These are phyloP conservation scores for Emmonsiellopsis sp. DNA, from an alignment of 2,329 filamentous ascomycete genomes.

Conservation along the genomic window DNA sequence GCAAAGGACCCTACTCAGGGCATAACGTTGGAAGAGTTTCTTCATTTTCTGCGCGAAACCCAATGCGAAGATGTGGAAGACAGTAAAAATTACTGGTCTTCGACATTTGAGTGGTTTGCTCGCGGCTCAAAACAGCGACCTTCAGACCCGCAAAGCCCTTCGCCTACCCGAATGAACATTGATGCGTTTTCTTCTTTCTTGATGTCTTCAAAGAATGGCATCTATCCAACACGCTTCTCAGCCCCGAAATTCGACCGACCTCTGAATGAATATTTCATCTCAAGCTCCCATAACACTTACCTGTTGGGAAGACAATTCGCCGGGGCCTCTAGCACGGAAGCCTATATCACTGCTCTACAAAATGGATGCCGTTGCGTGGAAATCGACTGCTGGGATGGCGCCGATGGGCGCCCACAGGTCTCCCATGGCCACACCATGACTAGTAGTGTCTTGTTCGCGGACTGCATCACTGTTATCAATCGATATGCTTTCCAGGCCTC, in stretches of 20 bases:
- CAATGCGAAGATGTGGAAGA: slow-evolving; percentile 69
- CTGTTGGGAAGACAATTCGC: slow-evolving; percentile 82
- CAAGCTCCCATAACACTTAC: slow-evolving; percentile 97
- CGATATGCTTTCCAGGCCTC: slow-evolving; percentile 87
- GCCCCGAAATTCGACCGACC: slow-evolving; percentile 65
- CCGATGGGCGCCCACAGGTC: slow-evolving; percentile 76
- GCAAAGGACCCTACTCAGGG: slow-evolving; percentile 51
- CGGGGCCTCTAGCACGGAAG: slow-evolving; percentile 85
- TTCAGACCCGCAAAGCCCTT: slow-evolving; percentile 32
- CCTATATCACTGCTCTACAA: slow-evolving; percentile 81
- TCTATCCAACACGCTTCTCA: slow-evolving; percentile 52
- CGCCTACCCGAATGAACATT: slow-evolving; percentile 58
- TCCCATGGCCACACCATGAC: slow-evolving; percentile 87
- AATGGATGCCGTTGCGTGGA: slow-evolving; percentile 91
- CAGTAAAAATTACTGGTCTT: slow-evolving; percentile 58
- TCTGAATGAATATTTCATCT: slow-evolving; percentile 95
- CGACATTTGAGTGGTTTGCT: slow-evolving; percentile 60
- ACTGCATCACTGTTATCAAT: slow-evolving; percentile 87
- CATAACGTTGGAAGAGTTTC: slow-evolving; percentile 64
- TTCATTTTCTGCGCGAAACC: slow-evolving; percentile 60
- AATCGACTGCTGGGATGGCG: slow-evolving; percentile 96
- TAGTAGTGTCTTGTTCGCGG: slow-evolving; percentile 76
- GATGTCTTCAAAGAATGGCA: slow-evolving; percentile 62
- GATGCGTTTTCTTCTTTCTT: slow-evolving; percentile 70
- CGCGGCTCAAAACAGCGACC: slow-evolving; percentile 47